These are phyloP conservation scores for Albophoma yamanashiensis DNA, from an alignment of 2,329 filamentous ascomycete species.

Conservation along the genomic window DNA sequence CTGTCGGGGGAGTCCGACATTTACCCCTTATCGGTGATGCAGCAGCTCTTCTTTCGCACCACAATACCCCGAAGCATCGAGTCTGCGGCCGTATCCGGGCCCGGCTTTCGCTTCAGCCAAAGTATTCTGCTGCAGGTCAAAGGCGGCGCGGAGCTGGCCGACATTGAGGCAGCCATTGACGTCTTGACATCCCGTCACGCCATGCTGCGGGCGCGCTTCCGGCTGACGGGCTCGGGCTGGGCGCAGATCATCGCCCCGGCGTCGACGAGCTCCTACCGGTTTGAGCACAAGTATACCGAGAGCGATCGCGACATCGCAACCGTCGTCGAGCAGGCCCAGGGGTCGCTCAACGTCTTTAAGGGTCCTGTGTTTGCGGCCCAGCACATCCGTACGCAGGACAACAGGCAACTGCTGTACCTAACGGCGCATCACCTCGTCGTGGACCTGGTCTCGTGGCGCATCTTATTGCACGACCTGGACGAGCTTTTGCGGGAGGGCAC, in stretches of 20 bases:
- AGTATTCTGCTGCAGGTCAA: constrained; percentile 36
- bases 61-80: constrained; percentile 25
- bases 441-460: constrained; percentile 39
- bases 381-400: constrained; percentile 33
- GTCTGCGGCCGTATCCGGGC: constrained; percentile 16
- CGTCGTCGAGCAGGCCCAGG: constrained; percentile 29
- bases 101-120: constrained; percentile 38
- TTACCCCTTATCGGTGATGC: constrained; percentile 42
- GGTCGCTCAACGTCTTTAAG: constrained; percentile 33
- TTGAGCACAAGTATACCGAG: constrained; percentile 29
- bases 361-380: constrained; percentile 41
- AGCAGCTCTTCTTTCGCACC: constrained; percentile 41
- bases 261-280: constrained; percentile 29
- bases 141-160: constrained; percentile 26
- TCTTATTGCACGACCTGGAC: constrained; percentile 38
- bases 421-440: constrained; percentile 41
- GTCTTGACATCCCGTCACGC: constrained; percentile 37
- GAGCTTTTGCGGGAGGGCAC: constrained; percentile 34
- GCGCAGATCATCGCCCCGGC: constrained; percentile 32
- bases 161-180: constrained; percentile 36
- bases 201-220: constrained; percentile 40
- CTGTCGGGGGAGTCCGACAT: constrained; percentile 17
- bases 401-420: constrained; percentile 36
- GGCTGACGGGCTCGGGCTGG: constrained; percentile 28
- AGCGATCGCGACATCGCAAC: constrained; percentile 29